Conservation (phyloP, 78 protist genomes). For the Acrasis kona region DNA sequence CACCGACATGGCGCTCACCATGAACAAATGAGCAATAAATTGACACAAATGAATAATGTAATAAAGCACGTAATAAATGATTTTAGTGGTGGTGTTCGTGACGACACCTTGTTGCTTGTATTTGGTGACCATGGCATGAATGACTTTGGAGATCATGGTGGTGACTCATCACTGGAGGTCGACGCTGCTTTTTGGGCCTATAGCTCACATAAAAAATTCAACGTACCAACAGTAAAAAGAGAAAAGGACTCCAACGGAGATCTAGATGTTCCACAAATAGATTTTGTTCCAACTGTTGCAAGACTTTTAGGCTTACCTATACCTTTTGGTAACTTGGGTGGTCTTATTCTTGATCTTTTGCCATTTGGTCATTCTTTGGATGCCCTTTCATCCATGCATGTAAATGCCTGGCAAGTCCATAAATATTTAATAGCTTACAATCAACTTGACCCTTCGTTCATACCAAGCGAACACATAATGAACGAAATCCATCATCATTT, state of each 20-base stretch:
- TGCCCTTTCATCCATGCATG: background rate
- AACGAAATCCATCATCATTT: background rate
- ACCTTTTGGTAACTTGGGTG: slow-evolving; percentile 63
- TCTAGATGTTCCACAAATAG: slow-evolving; percentile 56
- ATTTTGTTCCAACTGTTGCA: slow-evolving; percentile 73
- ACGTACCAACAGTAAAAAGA: background rate
- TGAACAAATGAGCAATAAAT: slow-evolving; percentile 69
- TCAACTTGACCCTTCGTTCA: background rate
- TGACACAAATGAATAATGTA: slow-evolving; percentile 18
- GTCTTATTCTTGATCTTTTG: slow-evolving; percentile 29
- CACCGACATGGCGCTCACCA: slow-evolving; percentile 69
- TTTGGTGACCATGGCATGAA: slow-evolving; percentile 97
- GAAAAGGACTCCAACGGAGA: background rate
- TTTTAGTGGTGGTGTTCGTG: slow-evolving; percentile 2
- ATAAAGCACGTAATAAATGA: slow-evolving; percentile 18
- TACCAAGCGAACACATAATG: background rate
- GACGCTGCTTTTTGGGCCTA: slow-evolving; percentile 5
- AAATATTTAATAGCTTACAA: background rate
- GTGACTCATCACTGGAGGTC: slow-evolving; percentile 32
- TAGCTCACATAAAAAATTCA: background rate
- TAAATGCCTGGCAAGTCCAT: background rate
- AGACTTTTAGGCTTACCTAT: slow-evolving; percentile 73
- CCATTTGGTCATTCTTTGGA: background rate
- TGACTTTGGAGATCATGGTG: slow-evolving; percentile 53
- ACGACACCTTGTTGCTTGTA: slow-evolving; percentile 63